Percentiles rank a stretch among this genome's conserved stretches.
Evolutionary conservation across 306 rosid genomes (phyloP).

Genomic region (Rosa persica): DNA sequence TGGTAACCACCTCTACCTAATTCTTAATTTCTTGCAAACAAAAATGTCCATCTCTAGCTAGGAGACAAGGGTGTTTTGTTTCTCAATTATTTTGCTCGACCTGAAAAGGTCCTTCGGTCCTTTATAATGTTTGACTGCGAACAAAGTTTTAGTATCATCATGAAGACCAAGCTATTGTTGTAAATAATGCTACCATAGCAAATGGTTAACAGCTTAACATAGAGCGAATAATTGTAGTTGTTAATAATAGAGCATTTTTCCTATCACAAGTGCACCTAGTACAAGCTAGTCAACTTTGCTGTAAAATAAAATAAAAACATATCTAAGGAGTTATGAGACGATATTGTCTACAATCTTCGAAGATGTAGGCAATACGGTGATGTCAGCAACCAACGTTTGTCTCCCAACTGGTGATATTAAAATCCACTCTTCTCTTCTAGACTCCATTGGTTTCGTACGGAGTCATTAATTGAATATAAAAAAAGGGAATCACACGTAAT

Average conservation of each 20-base stretch:
- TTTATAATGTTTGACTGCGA: neutral
- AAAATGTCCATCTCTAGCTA: neutral
- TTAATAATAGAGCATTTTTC: neutral
- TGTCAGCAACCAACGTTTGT: neutral
- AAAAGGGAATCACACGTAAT: neutral
- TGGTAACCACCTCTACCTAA: conserved; percentile 17
- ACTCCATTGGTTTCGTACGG: neutral
- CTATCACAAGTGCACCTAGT: neutral
- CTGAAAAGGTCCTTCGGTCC: neutral
- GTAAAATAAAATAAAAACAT: neutral
- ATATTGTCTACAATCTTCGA: neutral
- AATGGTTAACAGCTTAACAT: neutral
- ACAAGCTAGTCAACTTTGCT: neutral
- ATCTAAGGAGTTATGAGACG: neutral
- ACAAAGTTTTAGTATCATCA: neutral
- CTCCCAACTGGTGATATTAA: neutral
- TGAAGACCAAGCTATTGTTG: neutral
- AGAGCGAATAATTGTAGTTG: neutral
- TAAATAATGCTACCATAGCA: neutral
- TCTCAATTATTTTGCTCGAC: neutral
- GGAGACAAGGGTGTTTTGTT: conserved; percentile 3
- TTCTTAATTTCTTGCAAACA: neutral
- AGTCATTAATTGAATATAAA: neutral
- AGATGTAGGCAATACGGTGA: neutral
- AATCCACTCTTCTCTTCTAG: neutral